Base-by-base conservation (phyloP, 1,139 yeast genomes). In the Protomyces lactucae-debilis region DNA sequence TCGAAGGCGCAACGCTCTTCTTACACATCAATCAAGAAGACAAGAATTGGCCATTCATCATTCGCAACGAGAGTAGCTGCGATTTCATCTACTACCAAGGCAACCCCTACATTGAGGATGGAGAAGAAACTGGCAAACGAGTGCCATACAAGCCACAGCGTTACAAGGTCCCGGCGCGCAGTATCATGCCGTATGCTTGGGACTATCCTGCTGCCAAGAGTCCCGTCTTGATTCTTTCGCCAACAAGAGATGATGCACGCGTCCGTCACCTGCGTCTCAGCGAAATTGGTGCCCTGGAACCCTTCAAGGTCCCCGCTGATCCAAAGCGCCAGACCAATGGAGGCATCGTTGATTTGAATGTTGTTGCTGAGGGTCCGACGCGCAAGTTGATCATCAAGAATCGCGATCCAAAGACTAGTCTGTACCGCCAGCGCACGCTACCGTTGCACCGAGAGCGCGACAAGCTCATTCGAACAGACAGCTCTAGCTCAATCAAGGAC, bases 181-280 rank as follows among this genome's bases (percentile, higher is more conserved):
- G 97, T 77, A 95, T 90, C 1, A 95, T 95, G 99, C 97, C 98
- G 0, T 95, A 93, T 74, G 91, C 99, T 0, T 95, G 97, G 90
- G 99, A 95, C 73, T 93, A 84, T 75, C 99, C 99, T 0, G 90
- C 95, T 64, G 97, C 97, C 0, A 79, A 84, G 12, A 82, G 87
- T 55, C 92, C 91, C 73, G 97, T 92, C 72, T 76, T 95, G 43
- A 81, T 90, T 2, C 77, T 95, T 36, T 80, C 92, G 67, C 87
- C 86, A 65, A 59, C 63, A 6, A 51, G 54, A 23, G 54, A 59
- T n/a, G 73, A 74, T 35, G 89, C 89, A 1, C 80, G 86, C 52
- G 93, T 88, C 72, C 80, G 98, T 67, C 83, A 85, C 45, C 82
- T 95, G 21, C 95, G 90, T 71, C 76, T 95, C 59, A 95, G 96